phyloP scores from a whole-genome alignment of 768 basidiomycete species.

The Trametes maxima region DNA sequence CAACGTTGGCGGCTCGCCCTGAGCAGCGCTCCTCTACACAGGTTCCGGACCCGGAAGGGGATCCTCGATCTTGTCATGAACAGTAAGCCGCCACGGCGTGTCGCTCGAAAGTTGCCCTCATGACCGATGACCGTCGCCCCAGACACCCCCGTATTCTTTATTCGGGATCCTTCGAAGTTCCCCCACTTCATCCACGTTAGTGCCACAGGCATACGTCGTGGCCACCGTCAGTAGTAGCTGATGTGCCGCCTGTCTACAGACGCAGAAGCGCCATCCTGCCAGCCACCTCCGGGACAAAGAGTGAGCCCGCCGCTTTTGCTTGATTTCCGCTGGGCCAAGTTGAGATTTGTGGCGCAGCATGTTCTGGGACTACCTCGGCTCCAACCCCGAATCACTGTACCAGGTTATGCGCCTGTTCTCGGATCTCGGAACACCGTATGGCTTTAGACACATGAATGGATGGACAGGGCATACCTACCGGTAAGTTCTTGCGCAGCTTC shows the following conservation, averaged over 20 bases:
- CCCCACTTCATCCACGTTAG: conserved; percentile 45
- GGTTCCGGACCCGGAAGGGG: conserved; percentile 42
- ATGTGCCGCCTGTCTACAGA: conserved; percentile 32
- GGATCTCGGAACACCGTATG: conserved; percentile 61
- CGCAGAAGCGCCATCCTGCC: conserved; percentile 52
- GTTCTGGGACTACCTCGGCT: conserved; percentile 50
- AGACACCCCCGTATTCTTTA: conserved; percentile 52
- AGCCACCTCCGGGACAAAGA: conserved; percentile 48
- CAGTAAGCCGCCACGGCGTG: conserved; percentile 13
- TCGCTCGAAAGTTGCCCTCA: neutral
- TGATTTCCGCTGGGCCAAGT: conserved; percentile 1
- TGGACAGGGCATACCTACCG: conserved; percentile 55
- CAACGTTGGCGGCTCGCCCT: neutral
- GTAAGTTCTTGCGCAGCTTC: conserved; percentile 4
- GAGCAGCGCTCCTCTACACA: conserved; percentile 8
- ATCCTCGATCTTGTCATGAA: conserved; percentile 41
- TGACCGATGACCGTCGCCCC: conserved; percentile 3
- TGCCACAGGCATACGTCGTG: neutral
- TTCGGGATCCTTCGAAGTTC: conserved; percentile 51
- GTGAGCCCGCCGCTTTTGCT: conserved; percentile 22
- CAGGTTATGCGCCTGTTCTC: conserved; percentile 52
- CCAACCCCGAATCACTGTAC: conserved; percentile 50
- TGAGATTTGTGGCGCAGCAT: conserved; percentile 28
- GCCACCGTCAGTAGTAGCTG: neutral
- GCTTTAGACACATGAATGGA: conserved; percentile 49